A percentile compares a stretch with the other conserved stretches of the same genome.
Evolutionary conservation across 2,329 filamentous ascomycete species (phyloP).

Genomic region (Zymoseptoria tritici): DNA sequence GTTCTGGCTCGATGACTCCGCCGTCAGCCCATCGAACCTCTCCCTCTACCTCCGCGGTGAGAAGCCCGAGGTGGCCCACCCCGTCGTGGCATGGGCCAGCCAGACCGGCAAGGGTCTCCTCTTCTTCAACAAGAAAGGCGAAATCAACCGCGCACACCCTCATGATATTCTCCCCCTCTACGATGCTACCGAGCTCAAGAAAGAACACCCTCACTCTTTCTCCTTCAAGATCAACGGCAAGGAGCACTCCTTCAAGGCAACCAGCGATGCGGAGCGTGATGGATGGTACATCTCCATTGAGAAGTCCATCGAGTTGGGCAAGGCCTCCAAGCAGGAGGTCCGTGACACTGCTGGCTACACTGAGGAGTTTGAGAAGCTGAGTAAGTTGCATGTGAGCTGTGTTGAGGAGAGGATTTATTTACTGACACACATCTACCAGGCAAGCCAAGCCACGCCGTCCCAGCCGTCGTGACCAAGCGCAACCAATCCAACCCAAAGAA

Average conservation of each 20-base stretch:
- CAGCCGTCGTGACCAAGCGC: conserved; percentile 30
- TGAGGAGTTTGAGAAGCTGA: conserved; percentile 65
- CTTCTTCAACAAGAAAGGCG: conserved; percentile 77
- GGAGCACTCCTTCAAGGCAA: conserved; percentile 91
- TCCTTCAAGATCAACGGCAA: conserved; percentile 75
- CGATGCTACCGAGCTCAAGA: conserved; percentile 63
- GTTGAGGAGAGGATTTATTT: conserved; percentile 27
- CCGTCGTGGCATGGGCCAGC: conserved; percentile 78
- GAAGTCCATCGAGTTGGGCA: conserved; percentile 75
- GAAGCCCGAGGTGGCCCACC: conserved; percentile 73
- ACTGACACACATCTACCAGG: conserved; percentile 13
- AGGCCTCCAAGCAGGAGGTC: conserved; percentile 66
- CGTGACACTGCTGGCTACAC: conserved; percentile 82
- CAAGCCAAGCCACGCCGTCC: conserved; percentile 32
- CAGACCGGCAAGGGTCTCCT: conserved; percentile 93
- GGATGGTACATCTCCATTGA: conserved; percentile 85
- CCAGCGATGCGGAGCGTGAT: conserved; percentile 68
- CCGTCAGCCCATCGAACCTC: conserved; percentile 67
- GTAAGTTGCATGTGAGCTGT: conserved; percentile 37
- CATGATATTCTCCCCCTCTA: conserved; percentile 60
- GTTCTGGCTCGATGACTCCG: conserved; percentile 61
- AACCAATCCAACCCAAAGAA: conserved; percentile 37
- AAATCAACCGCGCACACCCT: conserved; percentile 68
- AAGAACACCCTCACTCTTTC: conserved; percentile 75
- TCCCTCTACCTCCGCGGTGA: conserved; percentile 74